Conservation (phyloP, 2,329 filamentous ascomycete species). For the Pseudogymnoascus sp. region DNA sequence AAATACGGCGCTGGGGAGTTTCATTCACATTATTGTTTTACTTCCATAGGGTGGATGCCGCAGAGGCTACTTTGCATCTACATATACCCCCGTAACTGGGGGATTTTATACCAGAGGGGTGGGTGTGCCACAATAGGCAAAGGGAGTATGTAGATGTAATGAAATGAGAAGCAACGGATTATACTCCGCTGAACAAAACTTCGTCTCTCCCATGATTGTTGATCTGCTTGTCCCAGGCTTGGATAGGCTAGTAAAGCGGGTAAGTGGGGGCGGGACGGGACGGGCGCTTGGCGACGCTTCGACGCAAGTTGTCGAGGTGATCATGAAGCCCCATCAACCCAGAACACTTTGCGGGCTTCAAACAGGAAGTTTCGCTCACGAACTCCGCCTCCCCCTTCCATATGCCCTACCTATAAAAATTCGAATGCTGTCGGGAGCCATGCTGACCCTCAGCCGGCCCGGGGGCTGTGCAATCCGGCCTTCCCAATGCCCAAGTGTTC, state of each 20-base stretch:
- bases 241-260: not conserved
- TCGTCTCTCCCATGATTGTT: not conserved
- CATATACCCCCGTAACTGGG: not conserved
- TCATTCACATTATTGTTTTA: not conserved
- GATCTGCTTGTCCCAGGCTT: not conserved
- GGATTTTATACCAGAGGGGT: not conserved
- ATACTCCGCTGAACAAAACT: not conserved
- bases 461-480: not conserved
- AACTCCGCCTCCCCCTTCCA: not conserved
- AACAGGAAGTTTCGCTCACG: not conserved
- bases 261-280: not conserved
- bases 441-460: not conserved
- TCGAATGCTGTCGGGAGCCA: not conserved
- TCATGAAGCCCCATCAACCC: not conserved
- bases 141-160: slow-evolving; percentile 1
- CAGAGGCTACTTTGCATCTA: not conserved
- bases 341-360: not conserved
- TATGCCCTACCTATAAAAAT: not conserved
- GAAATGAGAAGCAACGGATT: slow-evolving; percentile 1
- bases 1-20: not conserved
- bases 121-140: not conserved
- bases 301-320: not conserved
- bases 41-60: not conserved
- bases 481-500: not conserved
- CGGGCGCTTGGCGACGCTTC: not conserved